Evolutionary conservation across 805 yeast genomes (phyloP).

Genomic region (Candida koratica): DNA sequence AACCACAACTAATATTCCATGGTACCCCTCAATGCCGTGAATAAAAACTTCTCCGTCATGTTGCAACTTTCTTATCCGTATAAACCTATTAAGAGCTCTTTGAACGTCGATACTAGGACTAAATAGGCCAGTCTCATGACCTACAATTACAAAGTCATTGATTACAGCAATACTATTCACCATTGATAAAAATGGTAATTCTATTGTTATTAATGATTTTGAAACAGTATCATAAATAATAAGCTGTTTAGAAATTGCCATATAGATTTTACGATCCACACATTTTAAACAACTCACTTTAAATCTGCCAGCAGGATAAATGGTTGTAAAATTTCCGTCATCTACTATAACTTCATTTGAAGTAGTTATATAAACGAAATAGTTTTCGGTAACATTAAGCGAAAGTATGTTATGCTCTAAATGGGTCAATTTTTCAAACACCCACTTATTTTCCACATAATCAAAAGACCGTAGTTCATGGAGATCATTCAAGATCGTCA

Average conservation of each 20-base stretch:
- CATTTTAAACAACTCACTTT: conserved; percentile 3
- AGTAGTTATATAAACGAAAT: conserved; percentile 1
- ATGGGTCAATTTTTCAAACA: not conserved
- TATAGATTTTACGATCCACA: not conserved
- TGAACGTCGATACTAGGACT: conserved; percentile 1
- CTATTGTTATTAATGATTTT: conserved; percentile 1
- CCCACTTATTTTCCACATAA: not conserved
- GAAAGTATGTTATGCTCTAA: not conserved
- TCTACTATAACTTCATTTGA: conserved; percentile 2
- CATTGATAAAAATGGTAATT: not conserved
- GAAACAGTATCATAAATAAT: not conserved
- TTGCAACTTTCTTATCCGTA: conserved; percentile 4
- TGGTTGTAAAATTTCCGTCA: not conserved
- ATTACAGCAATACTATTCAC: conserved; percentile 7
- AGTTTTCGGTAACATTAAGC: not conserved
- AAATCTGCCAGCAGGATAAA: conserved; percentile 9
- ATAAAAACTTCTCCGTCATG: conserved; percentile 27
- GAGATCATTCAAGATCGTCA: conserved; percentile 3
- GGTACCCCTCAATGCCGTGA: conserved; percentile 20
- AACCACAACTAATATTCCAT: conserved; percentile 21
- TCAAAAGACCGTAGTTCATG: not conserved
- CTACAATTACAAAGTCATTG: conserved; percentile 4
- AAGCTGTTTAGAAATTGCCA: conserved; percentile 1
- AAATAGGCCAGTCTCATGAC: conserved; percentile 9
- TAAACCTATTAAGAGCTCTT: not conserved